Evolutionary conservation across 495 filamentous ascomycete species (phyloP), one percentile per base, ranked within the genome.

Genomic region (Cercophora newfieldiana): DNA sequence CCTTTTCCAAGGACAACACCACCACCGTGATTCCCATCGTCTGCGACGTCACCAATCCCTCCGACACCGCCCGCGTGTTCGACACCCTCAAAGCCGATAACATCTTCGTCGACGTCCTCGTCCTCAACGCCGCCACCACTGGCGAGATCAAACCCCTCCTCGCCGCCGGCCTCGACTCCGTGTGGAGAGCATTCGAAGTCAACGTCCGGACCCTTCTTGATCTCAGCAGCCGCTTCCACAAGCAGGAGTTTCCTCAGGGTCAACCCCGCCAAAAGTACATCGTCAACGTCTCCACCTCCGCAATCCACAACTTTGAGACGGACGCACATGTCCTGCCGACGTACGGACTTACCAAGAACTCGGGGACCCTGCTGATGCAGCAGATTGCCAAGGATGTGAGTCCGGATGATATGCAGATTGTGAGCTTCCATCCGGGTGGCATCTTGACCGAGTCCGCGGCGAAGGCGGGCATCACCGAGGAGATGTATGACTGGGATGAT

Each of bases 341-440:
- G 1, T 83, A 83, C 61, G 69, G 66, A 14, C 26, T 77, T 26
- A 77, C 77, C 37, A 83, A 83, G 75, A 74, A 73, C 48, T 68
- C 80, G 0, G 79, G 76, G 25, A 69, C 71, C 3, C 57, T 78
- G 21, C 44, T 79, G 2, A 37, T 80, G 21, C 77, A 83, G 71
- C 55, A 70, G 28, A 65, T 81, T 16, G 79, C 81, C 19, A 57
- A 70, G 1, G 74, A 79, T 16, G 51, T 68, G 0, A 31, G 69
- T 25, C 50, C 71, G 0, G 68, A 73, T 22, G 61, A 76, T 29
- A 68, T 82, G 68, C 80, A 83, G 60, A 59, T 84, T 8, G 14
- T 83, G 61, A 80, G 69, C 67, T 80, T 75, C 64, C 78, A 84
- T 44, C 82, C 82, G 0, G 82, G 82, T 29, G 61, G 65, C 10